Conservation (phyloP, 352 stramenopile genomes). For the Pythium phragmiticola region DNA sequence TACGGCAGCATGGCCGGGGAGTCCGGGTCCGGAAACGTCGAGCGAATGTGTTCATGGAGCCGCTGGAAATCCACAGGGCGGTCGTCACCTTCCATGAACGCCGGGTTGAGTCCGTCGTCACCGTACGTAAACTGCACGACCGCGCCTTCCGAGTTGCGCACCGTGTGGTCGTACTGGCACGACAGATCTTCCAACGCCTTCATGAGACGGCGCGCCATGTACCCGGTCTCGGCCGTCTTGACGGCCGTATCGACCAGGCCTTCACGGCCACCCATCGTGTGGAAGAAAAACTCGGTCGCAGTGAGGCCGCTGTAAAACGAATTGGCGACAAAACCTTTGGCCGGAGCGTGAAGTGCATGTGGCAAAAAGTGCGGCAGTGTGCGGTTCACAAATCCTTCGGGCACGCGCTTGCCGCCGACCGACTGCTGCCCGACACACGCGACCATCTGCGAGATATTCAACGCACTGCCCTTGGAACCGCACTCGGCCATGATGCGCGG, state of each 20-base stretch:
- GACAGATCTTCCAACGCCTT: conserved; percentile 98
- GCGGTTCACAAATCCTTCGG: conserved; percentile 98
- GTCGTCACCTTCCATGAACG: conserved; percentile 95
- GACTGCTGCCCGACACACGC: conserved; percentile 99
- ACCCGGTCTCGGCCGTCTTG: conserved; percentile 99
- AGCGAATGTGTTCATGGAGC: conserved; percentile 89
- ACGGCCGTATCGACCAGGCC: conserved; percentile 99
- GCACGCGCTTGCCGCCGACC: conserved; percentile 97
- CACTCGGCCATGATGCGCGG: conserved; percentile 98
- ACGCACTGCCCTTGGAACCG: conserved; percentile 97
- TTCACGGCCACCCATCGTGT: conserved; percentile 99
- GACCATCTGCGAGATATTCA: conserved; percentile 99
- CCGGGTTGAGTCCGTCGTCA: conserved; percentile 98
- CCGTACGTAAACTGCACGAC: conserved; percentile 99
- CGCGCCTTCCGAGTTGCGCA: conserved; percentile 83
- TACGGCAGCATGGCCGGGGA: conserved; percentile 70
- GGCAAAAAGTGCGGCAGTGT: conserved; percentile 97
- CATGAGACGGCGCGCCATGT: conserved; percentile 99
- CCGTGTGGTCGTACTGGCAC: conserved; percentile 93
- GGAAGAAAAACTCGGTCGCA: conserved; percentile 99
- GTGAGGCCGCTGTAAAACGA: conserved; percentile 99
- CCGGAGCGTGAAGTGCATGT: conserved; percentile 92
- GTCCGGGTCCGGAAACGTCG: conserved; percentile 69
- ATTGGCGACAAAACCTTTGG: conserved; percentile 99
- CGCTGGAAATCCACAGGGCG: conserved; percentile 96